Base-by-base conservation (phyloP, 148 eudicot species). In the Linanthus parryae region DNA sequence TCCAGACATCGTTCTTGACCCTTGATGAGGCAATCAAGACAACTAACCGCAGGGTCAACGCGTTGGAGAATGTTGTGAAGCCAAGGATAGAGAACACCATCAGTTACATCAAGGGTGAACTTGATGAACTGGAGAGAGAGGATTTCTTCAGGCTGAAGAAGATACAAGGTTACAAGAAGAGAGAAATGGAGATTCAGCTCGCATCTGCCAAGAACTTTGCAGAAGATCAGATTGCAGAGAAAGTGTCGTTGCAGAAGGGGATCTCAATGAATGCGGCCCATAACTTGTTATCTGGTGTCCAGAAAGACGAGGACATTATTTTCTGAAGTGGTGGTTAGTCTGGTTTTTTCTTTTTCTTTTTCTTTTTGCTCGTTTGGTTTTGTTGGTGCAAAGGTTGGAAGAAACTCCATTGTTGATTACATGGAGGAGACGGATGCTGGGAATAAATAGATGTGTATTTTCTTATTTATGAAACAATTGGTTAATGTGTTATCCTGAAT, bases 111-210 rank as follows among this genome's bases (percentile, higher is more conserved):
- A 46, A 46, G 31, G 51, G 51, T 16, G 51, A 46, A 25, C 31
- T 46, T 15, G 51, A 46, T 46, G 51, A 46, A 31, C 51, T 46
- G 7, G 51, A 46, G 26, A 46, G 51, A 31, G 51, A 46, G 26
- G 51, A 46, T 46, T 46, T 46, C 31, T 46, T 46, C 51, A 46
- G 51, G 51, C 51, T 46, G 2, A 46, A 46, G 51, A 46, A 46
- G 51, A 46, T 46, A 23, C 51, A 46, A 13, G 51, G 51, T 0
- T 46, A 46, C 31, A 46, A 46, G 51, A 46, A 25, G 51, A 46
- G 51, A 14, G 51, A 46, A 46, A 1, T 46, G 3, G 51, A 46
- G 30, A 46, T 29, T 29, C 51, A 46, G 22, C 17, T 46, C n/a
- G 15, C 24, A 46, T 10, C 51, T 5, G 51, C 51, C 3, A 46